phyloP scores from a whole-genome alignment of 2,329 filamentous ascomycete species.

The Paecilomyces sp. region DNA sequence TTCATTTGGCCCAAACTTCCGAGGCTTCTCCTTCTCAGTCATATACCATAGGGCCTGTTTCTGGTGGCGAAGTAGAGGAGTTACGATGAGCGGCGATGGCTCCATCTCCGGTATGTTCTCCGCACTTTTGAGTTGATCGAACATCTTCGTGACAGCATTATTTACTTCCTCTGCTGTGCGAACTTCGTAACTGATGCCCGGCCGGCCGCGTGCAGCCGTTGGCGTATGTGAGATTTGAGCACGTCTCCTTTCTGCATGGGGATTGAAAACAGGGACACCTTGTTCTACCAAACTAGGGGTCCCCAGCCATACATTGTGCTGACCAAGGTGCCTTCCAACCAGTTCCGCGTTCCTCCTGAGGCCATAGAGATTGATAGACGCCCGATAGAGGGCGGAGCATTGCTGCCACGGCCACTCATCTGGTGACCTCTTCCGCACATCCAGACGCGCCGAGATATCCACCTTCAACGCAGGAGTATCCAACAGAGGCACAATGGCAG shows the following conservation, averaged over 20 bases:
- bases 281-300: slow-evolving; percentile 59
- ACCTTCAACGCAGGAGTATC: slow-evolving; percentile 59
- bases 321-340: slow-evolving; percentile 62
- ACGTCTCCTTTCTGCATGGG: slow-evolving; percentile 53
- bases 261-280: slow-evolving; percentile 68
- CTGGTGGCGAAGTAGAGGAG: slow-evolving; percentile 72
- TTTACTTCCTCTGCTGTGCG: slow-evolving; percentile 81
- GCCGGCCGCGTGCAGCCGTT: slow-evolving; percentile 15
- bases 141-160: slow-evolving; percentile 76
- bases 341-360: slow-evolving; percentile 57
- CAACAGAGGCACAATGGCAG: slow-evolving; percentile 64
- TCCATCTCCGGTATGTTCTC: slow-evolving; percentile 72
- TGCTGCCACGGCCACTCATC: slow-evolving; percentile 59
- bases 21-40: slow-evolving; percentile 65
- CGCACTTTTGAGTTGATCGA: slow-evolving; percentile 71
- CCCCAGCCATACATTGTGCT: slow-evolving; percentile 60
- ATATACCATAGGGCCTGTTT: slow-evolving; percentile 88
- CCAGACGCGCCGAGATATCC: slow-evolving; percentile 65
- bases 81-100: slow-evolving; percentile 54
- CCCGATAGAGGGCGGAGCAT: slow-evolving; percentile 54
- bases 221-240: slow-evolving; percentile 26
- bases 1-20: slow-evolving; percentile 51
- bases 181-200: slow-evolving; percentile 30
- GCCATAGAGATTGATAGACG: slow-evolving; percentile 75
- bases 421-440: slow-evolving; percentile 54